These are phyloP conservation scores for Colletotrichum spinosum DNA, from an alignment of 2,329 filamentous ascomycete species.

Conservation along the genomic window DNA sequence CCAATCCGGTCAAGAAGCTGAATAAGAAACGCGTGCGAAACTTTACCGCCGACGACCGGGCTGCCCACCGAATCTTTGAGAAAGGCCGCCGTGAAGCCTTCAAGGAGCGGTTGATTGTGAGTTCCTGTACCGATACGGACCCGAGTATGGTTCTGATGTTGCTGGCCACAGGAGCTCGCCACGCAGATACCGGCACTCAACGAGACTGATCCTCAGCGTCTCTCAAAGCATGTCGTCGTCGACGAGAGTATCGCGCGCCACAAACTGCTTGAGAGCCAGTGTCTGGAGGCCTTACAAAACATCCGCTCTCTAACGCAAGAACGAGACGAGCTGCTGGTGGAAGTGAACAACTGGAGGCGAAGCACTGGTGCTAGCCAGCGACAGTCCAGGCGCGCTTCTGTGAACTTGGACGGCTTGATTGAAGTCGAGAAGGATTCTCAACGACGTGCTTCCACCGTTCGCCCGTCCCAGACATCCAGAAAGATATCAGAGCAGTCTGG, in stretches of 20 bases:
- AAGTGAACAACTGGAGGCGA: slow-evolving; percentile 43
- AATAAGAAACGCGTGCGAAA: slow-evolving; percentile 51
- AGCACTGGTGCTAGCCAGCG: slow-evolving; percentile 21
- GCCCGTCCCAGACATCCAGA: neutral
- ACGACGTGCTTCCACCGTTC: neutral
- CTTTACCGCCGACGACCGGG: slow-evolving; percentile 54
- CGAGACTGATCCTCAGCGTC: slow-evolving; percentile 48
- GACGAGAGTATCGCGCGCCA: slow-evolving; percentile 50
- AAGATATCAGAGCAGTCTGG: slow-evolving; percentile 2
- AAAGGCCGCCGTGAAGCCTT: slow-evolving; percentile 55
- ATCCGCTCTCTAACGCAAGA: slow-evolving; percentile 41
- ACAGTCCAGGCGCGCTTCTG: neutral
- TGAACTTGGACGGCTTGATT: slow-evolving; percentile 18
- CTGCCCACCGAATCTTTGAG: slow-evolving; percentile 54
- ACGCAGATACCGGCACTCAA: slow-evolving; percentile 48
- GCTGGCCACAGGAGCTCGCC: slow-evolving; percentile 47
- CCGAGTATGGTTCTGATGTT: neutral
- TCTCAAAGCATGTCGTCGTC: slow-evolving; percentile 54
- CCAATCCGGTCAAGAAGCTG: slow-evolving; percentile 10
- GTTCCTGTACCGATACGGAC: slow-evolving; percentile 29
- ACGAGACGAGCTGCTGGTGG: slow-evolving; percentile 44
- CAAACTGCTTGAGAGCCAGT: slow-evolving; percentile 40
- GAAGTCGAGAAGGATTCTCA: slow-evolving; percentile 23
- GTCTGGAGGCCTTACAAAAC: slow-evolving; percentile 36
- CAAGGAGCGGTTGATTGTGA: slow-evolving; percentile 50